phyloP scores from a whole-genome alignment of 352 stramenopile genomes.

The Pythium periplocum region DNA sequence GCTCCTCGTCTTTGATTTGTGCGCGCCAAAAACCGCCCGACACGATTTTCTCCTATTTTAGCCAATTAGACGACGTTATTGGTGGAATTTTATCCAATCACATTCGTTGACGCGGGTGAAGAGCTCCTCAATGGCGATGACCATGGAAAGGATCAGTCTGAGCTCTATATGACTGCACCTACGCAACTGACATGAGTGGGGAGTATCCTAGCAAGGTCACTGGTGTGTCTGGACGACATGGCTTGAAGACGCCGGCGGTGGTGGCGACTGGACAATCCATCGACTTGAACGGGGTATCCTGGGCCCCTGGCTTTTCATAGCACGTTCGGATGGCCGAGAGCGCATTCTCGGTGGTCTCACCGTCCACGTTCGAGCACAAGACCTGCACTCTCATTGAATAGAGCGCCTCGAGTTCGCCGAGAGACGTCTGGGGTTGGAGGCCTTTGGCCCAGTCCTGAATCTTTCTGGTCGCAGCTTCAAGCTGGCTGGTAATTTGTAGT shows the following conservation, averaged over 20 bases:
- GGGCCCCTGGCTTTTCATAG: constrained; percentile 17
- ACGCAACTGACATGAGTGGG: neutral
- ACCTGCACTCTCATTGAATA: constrained; percentile 22
- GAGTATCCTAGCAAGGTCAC: constrained; percentile 4
- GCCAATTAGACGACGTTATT: too few relatives aligned
- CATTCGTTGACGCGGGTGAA: too few relatives aligned
- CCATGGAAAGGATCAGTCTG: too few relatives aligned
- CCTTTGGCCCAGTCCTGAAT: constrained; percentile 16
- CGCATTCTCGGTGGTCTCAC: constrained; percentile 12
- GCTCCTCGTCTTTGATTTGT: neutral
- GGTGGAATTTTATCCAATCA: too few relatives aligned
- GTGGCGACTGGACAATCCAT: constrained; percentile 16
- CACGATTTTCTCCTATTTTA: too few relatives aligned
- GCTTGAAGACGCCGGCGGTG: neutral
- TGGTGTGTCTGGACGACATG: neutral
- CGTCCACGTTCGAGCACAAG: constrained; percentile 21
- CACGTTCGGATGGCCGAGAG: constrained; percentile 29
- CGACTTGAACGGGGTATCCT: constrained; percentile 6
- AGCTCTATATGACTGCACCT: too few relatives aligned
- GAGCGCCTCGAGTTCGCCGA: constrained; percentile 15
- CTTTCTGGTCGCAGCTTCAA: constrained; percentile 16
- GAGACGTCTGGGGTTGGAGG: constrained; percentile 3
- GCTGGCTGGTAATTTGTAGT: neutral
- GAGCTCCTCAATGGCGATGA: too few relatives aligned
- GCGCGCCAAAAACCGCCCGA: neutral